Base-by-base conservation (phyloP, 495 filamentous ascomycete species). In the Coniosporium apollinis region DNA sequence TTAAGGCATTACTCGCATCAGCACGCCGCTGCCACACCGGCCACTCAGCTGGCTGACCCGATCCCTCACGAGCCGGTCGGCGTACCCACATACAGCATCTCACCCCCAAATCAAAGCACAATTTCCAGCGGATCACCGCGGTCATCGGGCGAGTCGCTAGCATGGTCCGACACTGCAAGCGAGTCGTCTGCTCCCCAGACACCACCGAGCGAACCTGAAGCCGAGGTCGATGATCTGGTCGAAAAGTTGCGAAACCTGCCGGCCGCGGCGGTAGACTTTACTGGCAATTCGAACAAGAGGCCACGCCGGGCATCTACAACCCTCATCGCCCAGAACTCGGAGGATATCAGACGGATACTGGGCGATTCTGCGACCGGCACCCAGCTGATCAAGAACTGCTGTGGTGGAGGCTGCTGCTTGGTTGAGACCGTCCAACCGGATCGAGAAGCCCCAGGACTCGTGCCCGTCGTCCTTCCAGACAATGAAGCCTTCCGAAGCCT, bases 401-500 rank as follows among this genome's bases (percentile, higher is more conserved):
- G 89, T 52, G 89, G 89, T 21, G 85, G 87, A 34, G 86, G 87
- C 28, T 94, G 91, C 59, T 94, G 86, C 54, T 67, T 83, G 47
- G 64, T 73, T 34, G 61, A 76, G 33, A 66, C 67, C 22, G 50
- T 74, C 45, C 65, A 65, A 42, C 65, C 61, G 4, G 57, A 68
- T 28, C 59, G 56, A 16, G 51, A 69, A 28, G 57, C 66, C 29
- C 72, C 67, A 29, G 68, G 74, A 36, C 58, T 56, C 29, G 51
- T 73, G n/a, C 61, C 64, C 5, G 63, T 79, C 28, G 52, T 55
- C 5, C 52, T 79, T n/a, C 82, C 84, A 2, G 70, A 82, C 54
- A 94, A 94, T 50, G 68, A 77, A 41, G 89, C 89, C 4, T 97
- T 78, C 53, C 67, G 70, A 33, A 79, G 73, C 38, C 61, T 97